Evolutionary conservation across 2,329 filamentous ascomycete species (phyloP), one percentile per base, ranked within the genome.

Genomic region (Chrysosphaeria jannelii): DNA sequence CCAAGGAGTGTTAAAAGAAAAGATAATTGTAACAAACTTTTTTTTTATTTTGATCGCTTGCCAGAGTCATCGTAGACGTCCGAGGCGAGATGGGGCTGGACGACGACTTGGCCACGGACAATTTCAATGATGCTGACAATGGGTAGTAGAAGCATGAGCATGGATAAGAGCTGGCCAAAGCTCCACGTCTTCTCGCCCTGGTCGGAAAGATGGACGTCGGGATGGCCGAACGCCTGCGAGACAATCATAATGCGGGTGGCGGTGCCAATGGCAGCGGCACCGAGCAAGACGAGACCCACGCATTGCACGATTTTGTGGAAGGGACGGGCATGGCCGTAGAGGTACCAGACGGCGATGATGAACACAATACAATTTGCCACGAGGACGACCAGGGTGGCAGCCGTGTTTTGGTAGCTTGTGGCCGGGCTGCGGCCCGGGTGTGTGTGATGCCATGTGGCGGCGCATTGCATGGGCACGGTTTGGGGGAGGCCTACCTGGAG

Each of bases 361-460:
- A 69, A 70, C 12, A 68, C 48, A 17, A 61, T 33, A 17, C 44
- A 46, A 33, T 68, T 64, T 4, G 50, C 55, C 0, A 45, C 54
- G 20, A 70, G 60, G 19, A 65, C 57, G 5, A 50, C 51, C 14
- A 66, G 56, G 3, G 64, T 70, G 3, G 58, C 62, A 26, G 51
- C 50, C 11, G 21, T 24, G 15, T 22, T 25, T 5, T 19, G 9
- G 21, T 16, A 23, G 7, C 19, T 20, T 13, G n/a, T n/a, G n/a
- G n/a, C n/a, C n/a, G n/a, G n/a, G n/a, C n/a, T n/a, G 11, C 39
- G 34, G 0, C 46, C 33, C 6, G 40, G 31, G 5, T 37, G 33
- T 10, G 8, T 10, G 10, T 19, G 2, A 42, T 40, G n/a, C 13
- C n/a, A 5, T 3, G n/a, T n/a, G n/a, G n/a, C n/a, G n/a, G n/a